phyloP scores from a whole-genome alignment of 805 yeast species.

The Lipomyces orientalis region DNA sequence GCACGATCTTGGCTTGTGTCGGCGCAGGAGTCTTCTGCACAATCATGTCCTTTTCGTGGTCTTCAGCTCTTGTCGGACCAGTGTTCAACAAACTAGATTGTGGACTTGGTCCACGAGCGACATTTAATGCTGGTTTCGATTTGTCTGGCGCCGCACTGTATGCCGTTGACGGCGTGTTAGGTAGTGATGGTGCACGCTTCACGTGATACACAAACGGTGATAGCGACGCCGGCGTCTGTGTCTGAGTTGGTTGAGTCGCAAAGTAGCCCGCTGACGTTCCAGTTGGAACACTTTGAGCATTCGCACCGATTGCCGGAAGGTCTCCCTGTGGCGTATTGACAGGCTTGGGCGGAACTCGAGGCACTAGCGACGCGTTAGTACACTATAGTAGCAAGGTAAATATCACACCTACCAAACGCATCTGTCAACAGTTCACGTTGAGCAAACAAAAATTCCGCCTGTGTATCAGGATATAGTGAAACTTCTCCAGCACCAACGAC shows the following conservation, averaged over 20 bases:
- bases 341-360: not conserved
- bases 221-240: not conserved
- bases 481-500: not conserved
- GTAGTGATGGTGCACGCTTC: slow-evolving; percentile 7
- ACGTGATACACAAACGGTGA: slow-evolving; percentile 20
- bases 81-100: not conserved
- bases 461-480: slow-evolving; percentile 18
- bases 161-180: slow-evolving; percentile 16
- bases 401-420: slow-evolving; percentile 5
- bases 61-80: not conserved
- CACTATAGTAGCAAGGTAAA: not conserved
- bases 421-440: slow-evolving; percentile 18
- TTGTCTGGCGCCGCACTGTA: not conserved
- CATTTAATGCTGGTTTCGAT: not conserved
- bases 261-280: not conserved
- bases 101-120: not conserved
- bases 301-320: not conserved
- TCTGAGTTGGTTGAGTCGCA: not conserved
- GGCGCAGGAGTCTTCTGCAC: slow-evolving; percentile 19
- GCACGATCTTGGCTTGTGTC: not conserved
- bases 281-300: not conserved
- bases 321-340: not conserved
- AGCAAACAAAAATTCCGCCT: slow-evolving; percentile 19
- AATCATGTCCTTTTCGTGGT: slow-evolving; percentile 11
- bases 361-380: not conserved